Conservation (phyloP, 129 eudicot genomes). For the Scalesia atractyloides region DNA sequence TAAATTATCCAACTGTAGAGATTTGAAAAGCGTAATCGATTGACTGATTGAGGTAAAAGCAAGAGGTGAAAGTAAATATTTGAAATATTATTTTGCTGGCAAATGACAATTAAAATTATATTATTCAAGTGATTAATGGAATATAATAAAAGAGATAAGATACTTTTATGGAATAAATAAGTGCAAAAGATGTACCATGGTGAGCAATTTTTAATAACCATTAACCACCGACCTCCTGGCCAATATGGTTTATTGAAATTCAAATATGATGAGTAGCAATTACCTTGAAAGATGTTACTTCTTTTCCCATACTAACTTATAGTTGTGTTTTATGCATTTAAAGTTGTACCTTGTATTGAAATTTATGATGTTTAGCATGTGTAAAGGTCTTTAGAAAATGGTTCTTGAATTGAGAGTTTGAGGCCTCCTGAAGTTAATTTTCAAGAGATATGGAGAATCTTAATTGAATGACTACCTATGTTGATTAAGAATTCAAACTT, state of each 20-base stretch:
- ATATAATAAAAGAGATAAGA: slow-evolving; percentile 13
- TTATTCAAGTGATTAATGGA: background rate
- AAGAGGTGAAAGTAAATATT: background rate
- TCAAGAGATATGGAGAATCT: too few relatives aligned
- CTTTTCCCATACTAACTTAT: too few relatives aligned
- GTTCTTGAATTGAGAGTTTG: too few relatives aligned
- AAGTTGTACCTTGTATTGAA: too few relatives aligned
- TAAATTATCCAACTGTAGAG: background rate
- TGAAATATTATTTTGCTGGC: slow-evolving; percentile 1
- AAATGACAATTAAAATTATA: background rate
- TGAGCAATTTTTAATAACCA: slow-evolving; percentile 42
- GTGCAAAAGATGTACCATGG: slow-evolving; percentile 17
- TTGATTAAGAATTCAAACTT: too few relatives aligned
- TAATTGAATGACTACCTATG: too few relatives aligned
- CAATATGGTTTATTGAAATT: slow-evolving; percentile 34
- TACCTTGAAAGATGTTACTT: too few relatives aligned
- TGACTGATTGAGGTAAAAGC: too few relatives aligned
- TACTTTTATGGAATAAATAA: slow-evolving; percentile 6
- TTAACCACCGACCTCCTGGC: slow-evolving; percentile 58
- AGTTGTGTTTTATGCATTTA: too few relatives aligned
- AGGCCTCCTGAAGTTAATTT: too few relatives aligned
- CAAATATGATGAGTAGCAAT: slow-evolving; percentile 13
- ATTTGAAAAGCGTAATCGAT: background rate
- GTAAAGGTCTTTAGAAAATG: too few relatives aligned
- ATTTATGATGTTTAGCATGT: too few relatives aligned